These are phyloP conservation scores for Sphaceloma murrayae DNA, from an alignment of 2,329 filamentous ascomycete genomes.

Conservation along the genomic window DNA sequence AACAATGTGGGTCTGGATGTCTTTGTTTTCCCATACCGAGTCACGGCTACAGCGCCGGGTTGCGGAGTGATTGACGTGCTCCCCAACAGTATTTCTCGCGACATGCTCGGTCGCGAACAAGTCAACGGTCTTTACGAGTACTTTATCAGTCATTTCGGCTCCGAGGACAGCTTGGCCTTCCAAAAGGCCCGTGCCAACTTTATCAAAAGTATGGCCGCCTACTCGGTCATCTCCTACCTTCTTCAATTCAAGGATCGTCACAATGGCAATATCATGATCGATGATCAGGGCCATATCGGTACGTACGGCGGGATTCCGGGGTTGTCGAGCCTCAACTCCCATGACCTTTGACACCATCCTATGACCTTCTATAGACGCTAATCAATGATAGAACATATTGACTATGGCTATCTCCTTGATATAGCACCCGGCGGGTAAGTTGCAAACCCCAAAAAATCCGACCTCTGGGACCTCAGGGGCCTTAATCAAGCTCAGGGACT, in stretches of 20 bases:
- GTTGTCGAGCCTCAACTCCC: too few relatives aligned
- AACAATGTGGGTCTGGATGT: conserved; percentile 89
- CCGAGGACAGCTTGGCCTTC: conserved; percentile 88
- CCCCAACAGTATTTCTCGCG: conserved; percentile 92
- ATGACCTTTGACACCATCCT: too few relatives aligned
- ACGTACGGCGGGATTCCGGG: too few relatives aligned
- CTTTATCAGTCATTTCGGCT: conserved; percentile 93
- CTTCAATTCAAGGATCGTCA: conserved; percentile 98
- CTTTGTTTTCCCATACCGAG: conserved; percentile 92
- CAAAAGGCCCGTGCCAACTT: conserved; percentile 95
- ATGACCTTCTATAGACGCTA: too few relatives aligned
- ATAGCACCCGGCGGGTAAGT: conserved; percentile 92
- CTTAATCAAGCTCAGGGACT: too few relatives aligned
- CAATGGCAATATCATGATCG: conserved; percentile 99
- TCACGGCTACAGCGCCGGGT: conserved; percentile 91
- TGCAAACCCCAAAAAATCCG: too few relatives aligned
- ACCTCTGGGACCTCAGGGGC: too few relatives aligned
- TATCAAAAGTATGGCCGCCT: conserved; percentile 98
- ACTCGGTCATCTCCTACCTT: conserved; percentile 92
- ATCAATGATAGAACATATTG: too few relatives aligned
- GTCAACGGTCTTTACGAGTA: conserved; percentile 98
- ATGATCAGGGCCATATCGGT: conserved; percentile 93
- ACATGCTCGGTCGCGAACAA: conserved; percentile 96
- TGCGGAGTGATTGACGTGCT: conserved; percentile 98
- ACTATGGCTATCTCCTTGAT: conserved; percentile 99